Evolutionary conservation across 2,329 filamentous ascomycete genomes (phyloP).

Genomic region (Lecanicillium sp.): DNA sequence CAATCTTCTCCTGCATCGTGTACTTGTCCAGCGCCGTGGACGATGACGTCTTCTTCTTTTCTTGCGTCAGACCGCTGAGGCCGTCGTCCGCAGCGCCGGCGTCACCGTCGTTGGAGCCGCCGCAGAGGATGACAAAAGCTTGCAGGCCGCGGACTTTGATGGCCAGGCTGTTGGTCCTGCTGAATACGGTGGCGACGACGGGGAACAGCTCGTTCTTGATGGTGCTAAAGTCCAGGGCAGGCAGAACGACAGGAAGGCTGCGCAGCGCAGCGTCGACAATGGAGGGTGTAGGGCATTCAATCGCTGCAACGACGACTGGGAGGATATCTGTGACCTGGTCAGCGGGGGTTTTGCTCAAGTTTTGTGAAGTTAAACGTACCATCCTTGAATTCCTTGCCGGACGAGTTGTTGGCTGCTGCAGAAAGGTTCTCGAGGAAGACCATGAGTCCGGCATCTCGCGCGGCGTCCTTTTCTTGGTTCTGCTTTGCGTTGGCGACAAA

Average conservation of each 20-base stretch:
- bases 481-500: constrained; percentile 61
- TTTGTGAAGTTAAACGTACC: too few species aligned
- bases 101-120: constrained; percentile 55
- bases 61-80: constrained; percentile 61
- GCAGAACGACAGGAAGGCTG: constrained; percentile 72
- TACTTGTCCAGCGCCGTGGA: constrained; percentile 90
- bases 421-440: constrained; percentile 80
- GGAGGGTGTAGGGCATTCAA: constrained; percentile 84
- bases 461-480: constrained; percentile 66
- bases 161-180: constrained; percentile 83
- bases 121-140: constrained; percentile 84
- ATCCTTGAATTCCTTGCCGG: constrained; percentile 91
- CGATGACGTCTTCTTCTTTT: constrained; percentile 56
- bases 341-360: too few species aligned
- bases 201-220: constrained; percentile 97
- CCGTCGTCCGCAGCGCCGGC: constrained; percentile 55
- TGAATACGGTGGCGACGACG: constrained; percentile 83
- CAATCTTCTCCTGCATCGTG: constrained; percentile 95
- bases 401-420: constrained; percentile 71
- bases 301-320: constrained; percentile 73
- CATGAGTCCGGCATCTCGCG: constrained; percentile 85
- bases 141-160: constrained; percentile 93
- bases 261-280: constrained; percentile 81
- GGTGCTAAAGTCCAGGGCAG: constrained; percentile 88
- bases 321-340: too few species aligned